These are phyloP conservation scores for Oryza brachyantha DNA, from an alignment of 176 grass and related monocot species.

Conservation along the genomic window DNA sequence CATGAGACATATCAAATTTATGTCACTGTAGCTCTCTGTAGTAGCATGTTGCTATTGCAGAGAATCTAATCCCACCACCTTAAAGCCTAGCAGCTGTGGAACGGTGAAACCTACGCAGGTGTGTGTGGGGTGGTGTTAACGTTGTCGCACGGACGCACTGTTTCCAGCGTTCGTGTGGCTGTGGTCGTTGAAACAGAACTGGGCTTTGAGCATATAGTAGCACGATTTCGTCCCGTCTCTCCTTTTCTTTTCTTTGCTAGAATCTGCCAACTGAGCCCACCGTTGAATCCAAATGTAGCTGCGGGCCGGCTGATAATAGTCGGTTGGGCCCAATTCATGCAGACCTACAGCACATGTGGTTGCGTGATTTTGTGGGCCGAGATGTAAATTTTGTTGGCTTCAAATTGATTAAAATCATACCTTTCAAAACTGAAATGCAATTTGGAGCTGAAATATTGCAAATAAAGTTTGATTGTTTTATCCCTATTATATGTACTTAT, in stretches of 20 bases:
- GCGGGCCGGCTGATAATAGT: not conserved
- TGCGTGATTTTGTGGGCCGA: no score
- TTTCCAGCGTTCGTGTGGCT: no score
- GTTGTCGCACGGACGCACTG: not conserved
- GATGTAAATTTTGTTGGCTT: no score
- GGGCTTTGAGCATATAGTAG: not conserved
- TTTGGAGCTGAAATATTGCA: not conserved
- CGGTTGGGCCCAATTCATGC: not conserved
- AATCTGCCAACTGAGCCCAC: not conserved
- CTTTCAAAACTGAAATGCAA: not conserved
- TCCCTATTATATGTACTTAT: no score
- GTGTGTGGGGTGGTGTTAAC: not conserved
- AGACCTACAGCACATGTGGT: not conserved
- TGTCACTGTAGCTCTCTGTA: no score
- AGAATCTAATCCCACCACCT: no score
- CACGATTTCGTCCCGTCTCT: not conserved
- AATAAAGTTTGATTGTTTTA: no score
- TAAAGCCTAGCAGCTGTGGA: not conserved
- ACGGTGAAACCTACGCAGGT: not conserved
- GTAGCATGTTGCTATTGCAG: no score
- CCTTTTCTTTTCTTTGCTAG: not conserved
- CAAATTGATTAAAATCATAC: no score
- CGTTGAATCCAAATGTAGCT: not conserved
- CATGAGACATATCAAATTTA: no score
- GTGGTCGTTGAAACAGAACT: not conserved